These are phyloP conservation scores for Oldenlandia corymbosa DNA, from an alignment of 257 asterid genomes.

Conservation along the genomic window DNA sequence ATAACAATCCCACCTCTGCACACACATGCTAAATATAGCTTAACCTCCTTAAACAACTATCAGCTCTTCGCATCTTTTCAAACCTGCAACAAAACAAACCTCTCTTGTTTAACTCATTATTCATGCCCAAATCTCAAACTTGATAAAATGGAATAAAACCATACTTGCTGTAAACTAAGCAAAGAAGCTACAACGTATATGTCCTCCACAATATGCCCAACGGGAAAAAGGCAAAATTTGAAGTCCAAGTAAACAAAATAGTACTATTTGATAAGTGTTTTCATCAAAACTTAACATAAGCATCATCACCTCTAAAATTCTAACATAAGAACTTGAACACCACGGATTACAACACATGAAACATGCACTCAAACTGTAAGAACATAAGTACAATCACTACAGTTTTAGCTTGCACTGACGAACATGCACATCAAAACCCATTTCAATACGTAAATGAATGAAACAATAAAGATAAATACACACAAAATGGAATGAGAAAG, in stretches of 20 bases:
- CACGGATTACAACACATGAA: neutral
- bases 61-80: neutral
- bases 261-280: neutral
- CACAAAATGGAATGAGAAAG: neutral
- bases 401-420: neutral
- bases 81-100: slow-evolving; percentile 10
- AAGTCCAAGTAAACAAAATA: neutral
- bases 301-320: neutral
- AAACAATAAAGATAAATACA: neutral
- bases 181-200: neutral
- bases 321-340: neutral
- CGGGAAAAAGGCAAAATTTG: neutral
- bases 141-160: neutral
- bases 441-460: neutral
- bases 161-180: neutral
- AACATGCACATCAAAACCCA: neutral
- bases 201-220: neutral
- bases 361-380: neutral
- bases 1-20: slow-evolving; percentile 29
- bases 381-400: neutral
- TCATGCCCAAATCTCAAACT: neutral
- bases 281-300: neutral
- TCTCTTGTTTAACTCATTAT: neutral
- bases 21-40: neutral
- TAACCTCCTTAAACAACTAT: neutral